Base-by-base conservation (phyloP, 1,139 yeast genomes). In the Yueomyces sp. region DNA sequence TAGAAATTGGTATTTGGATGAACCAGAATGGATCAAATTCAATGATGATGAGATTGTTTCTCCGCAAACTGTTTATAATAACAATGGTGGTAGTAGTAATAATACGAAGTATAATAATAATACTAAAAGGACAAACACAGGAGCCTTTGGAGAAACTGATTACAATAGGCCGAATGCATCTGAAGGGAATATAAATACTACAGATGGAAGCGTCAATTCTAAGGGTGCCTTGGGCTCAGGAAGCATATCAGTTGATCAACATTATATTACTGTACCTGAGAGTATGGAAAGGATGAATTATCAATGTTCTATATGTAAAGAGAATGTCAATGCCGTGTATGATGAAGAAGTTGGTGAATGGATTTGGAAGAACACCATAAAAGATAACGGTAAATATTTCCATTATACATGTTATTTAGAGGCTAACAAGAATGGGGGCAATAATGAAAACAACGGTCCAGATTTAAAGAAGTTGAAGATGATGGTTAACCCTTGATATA, bases 331-430 rank as follows among this genome's bases (percentile, higher is more conserved):
- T 49, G 89, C 94, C 4, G 76, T 78, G 6, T 91, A 86, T 70
- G 84, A 84, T 57, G 96, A 87, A 56, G 89, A 83, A 43, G 68
- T 78, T 4, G 97, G 96, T 38, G 96, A 89, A 59, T 93, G 98
- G 98, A 78, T 89, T 37, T 91, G 96, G 96, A 74, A 70, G 52
- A 80, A 83, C 57, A 86, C 96, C 39, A 72, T 85, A 30, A 70
- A 71, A 47, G 76, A 72, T 6, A 74, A 79, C n/a, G 82, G 80
- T 6, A 80, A 76, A 50, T 76, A 83, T 39, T 83, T 81, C 57
- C 98, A 93, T 65, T 82, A 83, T 36, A 69, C 78, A 1, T 93
- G 99, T 60, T 81, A 72, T 58, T 70, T 77, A 38, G 96, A 89
- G 56, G 77, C 95, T 11, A 71, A 68, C 28, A 54, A 66, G 39